Base-by-base conservation (phyloP, 257 asterid genomes). In the Leonotis leonurus region DNA sequence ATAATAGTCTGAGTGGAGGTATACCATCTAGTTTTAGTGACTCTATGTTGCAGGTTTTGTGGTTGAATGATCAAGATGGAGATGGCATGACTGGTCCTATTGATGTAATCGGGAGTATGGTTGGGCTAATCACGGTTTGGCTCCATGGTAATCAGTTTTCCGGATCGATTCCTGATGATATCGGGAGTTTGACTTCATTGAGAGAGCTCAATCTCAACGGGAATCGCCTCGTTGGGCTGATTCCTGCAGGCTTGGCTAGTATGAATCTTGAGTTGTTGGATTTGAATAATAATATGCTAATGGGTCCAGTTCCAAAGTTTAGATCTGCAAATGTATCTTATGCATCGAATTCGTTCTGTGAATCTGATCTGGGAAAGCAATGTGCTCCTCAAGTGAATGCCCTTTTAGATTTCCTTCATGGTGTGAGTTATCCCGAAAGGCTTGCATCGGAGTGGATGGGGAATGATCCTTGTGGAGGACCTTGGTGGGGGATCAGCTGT, bases 301-400 rank as follows among this genome's bases (percentile, higher is more conserved):
- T 86, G 97, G 97, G 97, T 30, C 76, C 89, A 9, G 66, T 84
- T 9, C 97, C 97, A 5, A 76, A 77, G 68, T 80, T 86, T 11
- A 77, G 65, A 62, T 73, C 94, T 45, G 67, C 26, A 27, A 72
- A 57, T 27, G 81, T 63, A 54, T 50, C 82, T 4, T 73, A 64
- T 30, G 36, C 16, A 16, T 74, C 90, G 2, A 89, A 89, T 52
- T 86, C 83, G 0, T 89, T 89, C 66, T 89, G 97, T 64, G 85
- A 72, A 50, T 5, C 73, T 3, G 60, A 22, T 22, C 89, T 95
- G 8, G 86, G 95, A 24, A 50, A 43, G 35, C 70, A 53, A 33
- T 89, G 97, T 59, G 81, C 84, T 35, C 87, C 95, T 49, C 73
- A 79, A 57, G 95, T 86, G 17, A 68, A 46, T 33, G 78, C 82